Base-by-base conservation (phyloP, 768 basidiomycete genomes). In the Suillus spraguei region DNA sequence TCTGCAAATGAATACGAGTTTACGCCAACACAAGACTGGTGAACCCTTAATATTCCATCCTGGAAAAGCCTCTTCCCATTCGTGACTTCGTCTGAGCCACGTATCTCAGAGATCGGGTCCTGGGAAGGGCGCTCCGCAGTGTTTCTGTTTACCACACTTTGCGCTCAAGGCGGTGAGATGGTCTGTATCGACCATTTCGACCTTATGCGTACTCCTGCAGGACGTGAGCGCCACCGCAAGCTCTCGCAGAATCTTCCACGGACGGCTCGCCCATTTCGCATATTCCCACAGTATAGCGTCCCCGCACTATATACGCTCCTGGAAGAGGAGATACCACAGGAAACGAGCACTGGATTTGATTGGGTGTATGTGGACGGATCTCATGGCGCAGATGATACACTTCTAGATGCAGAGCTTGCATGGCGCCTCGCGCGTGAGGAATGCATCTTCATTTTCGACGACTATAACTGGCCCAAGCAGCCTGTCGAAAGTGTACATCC, bases 121-220 rank as follows among this genome's bases (percentile, higher is more conserved):
- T 87, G 85, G 84, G 86, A 87, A 71, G 86, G 85, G n/a, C 80
- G 85, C 42, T 87, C 86, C 0, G 85, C 83, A 28, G 80, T 85
- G 32, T 87, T 85, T 72, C 74, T 85, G 58, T 73, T 84, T 39
- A 78, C 70, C n/a, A 77, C 80, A 36, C 79, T 87, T 53, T 84
- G 83, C 70, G 69, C 71, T 13, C 62, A 70, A 2, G 72, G 71
- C n/a, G 81, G 83, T 2, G 80, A 81, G 55, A 70, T 87, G 20
- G 77, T 83, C 42, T 86, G 84, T 67, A 80, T 87, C 64, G 86
- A 87, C 68, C 86, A 86, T 65, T 85, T 87, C 66, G 86, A 87
- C 63, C 78, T 87, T 46, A 75, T 83, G 74, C 64, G 52, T 1
- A 85, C 85, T 17, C 67, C 72, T 1, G 84, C 80, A 7, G 86